Evolutionary conservation across 192 early-diverging fungal genomes (phyloP).

Genomic region (Diversispora epigaea): DNA sequence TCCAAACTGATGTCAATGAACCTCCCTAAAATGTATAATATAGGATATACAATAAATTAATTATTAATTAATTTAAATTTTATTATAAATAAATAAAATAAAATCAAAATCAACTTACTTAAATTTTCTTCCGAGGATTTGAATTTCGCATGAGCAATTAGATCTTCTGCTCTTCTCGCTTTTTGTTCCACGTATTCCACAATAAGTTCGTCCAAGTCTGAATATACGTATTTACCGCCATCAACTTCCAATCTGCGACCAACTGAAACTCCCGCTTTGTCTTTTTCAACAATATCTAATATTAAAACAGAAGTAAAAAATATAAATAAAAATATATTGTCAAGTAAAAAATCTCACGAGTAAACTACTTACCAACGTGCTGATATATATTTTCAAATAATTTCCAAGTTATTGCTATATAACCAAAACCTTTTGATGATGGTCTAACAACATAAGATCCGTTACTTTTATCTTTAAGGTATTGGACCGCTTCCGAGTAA

Average conservation of each 20-base stretch:
- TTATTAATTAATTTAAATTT: neutral
- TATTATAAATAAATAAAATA: neutral
- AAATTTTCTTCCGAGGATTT: slow-evolving; percentile 60
- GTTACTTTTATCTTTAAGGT: slow-evolving; percentile 60
- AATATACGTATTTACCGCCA: slow-evolving; percentile 68
- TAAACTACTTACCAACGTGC: slow-evolving; percentile 66
- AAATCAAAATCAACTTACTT: slow-evolving; percentile 47
- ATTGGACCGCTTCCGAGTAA: slow-evolving; percentile 71
- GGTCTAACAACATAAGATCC: slow-evolving; percentile 88
- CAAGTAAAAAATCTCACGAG: neutral
- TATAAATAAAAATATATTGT: neutral
- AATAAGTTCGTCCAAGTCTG: slow-evolving; percentile 91
- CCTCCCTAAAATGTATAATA: slow-evolving; percentile 41
- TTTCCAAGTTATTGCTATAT: slow-evolving; percentile 93
- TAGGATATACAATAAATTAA: neutral
- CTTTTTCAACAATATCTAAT: slow-evolving; percentile 66
- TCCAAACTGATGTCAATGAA: slow-evolving; percentile 47
- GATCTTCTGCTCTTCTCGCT: slow-evolving; percentile 63
- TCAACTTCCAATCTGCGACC: slow-evolving; percentile 51
- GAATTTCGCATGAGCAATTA: slow-evolving; percentile 77
- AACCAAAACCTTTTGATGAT: slow-evolving; percentile 84
- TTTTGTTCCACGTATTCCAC: slow-evolving; percentile 89
- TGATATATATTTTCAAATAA: slow-evolving; percentile 82
- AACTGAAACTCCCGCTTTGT: slow-evolving; percentile 68
- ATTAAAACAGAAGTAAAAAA: neutral